Evolutionary conservation across 306 rosid genomes (phyloP).

Genomic region (Albizia julibrissin): DNA sequence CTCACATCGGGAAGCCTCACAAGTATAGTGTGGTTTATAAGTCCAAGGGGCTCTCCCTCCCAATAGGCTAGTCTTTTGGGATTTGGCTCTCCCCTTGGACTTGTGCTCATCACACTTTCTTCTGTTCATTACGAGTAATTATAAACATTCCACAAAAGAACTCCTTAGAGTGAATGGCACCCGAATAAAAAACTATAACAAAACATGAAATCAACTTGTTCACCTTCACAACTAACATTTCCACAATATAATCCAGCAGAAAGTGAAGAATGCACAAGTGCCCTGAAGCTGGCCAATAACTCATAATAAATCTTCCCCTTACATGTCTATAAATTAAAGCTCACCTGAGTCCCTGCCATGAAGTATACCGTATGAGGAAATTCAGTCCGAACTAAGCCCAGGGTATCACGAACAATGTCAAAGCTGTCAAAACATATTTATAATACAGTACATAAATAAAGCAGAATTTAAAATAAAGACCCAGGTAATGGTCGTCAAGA

Average conservation of each 20-base stretch:
- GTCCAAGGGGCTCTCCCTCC: too few relatives aligned
- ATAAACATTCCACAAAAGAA: neutral
- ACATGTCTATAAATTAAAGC: slow-evolving; percentile 11
- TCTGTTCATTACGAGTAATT: too few relatives aligned
- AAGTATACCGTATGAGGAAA: slow-evolving; percentile 82
- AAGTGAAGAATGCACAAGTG: neutral
- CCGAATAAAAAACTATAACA: neutral
- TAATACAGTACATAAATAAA: neutral
- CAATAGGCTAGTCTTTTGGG: too few relatives aligned
- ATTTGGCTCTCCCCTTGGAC: too few relatives aligned
- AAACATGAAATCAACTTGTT: slow-evolving; percentile 3
- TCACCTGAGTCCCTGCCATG: slow-evolving; percentile 93
- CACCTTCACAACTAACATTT: neutral
- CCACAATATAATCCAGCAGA: slow-evolving; percentile 7
- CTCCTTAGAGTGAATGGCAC: neutral
- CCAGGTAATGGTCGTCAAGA: neutral
- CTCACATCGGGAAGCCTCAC: neutral
- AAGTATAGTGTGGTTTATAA: too few relatives aligned
- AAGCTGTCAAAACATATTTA: slow-evolving; percentile 64
- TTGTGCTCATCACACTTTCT: too few relatives aligned
- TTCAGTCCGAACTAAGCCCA: slow-evolving; percentile 77
- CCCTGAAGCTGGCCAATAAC: neutral
- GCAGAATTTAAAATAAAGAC: slow-evolving; percentile 3
- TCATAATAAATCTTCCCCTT: neutral
- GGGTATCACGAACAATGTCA: slow-evolving; percentile 72